phyloP scores from a whole-genome alignment of 805 yeast species.

The Candida peoriensis region DNA sequence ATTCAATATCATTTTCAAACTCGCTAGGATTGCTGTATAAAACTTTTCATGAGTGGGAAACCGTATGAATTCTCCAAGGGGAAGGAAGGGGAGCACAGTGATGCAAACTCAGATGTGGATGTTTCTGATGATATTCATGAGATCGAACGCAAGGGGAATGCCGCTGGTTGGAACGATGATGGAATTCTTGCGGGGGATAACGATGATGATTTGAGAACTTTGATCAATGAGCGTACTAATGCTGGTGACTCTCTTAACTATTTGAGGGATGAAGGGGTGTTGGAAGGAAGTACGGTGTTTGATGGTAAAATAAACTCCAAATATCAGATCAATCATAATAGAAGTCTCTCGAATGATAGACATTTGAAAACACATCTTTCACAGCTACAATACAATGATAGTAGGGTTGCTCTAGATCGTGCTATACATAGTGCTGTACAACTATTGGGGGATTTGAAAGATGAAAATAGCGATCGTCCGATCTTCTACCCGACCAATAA shows the following conservation, averaged over 20 bases:
- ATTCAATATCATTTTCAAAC: too few species aligned
- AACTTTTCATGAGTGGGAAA: too few species aligned
- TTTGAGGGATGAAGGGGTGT: slow-evolving; percentile 20
- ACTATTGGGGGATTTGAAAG: slow-evolving; percentile 43
- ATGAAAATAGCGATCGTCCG: slow-evolving; percentile 57
- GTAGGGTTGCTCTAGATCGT: slow-evolving; percentile 58
- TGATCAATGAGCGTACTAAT: slow-evolving; percentile 9
- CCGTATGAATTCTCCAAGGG: too few species aligned
- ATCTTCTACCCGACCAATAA: slow-evolving; percentile 53
- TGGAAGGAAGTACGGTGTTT: slow-evolving; percentile 23
- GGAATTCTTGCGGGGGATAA: slow-evolving; percentile 3
- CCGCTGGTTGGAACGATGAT: too few species aligned
- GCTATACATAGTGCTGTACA: slow-evolving; percentile 50
- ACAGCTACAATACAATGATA: slow-evolving; percentile 74
- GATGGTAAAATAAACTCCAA: slow-evolving; percentile 14
- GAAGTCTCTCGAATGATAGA: slow-evolving; percentile 26
- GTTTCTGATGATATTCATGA: background rate
- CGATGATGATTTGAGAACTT: slow-evolving; percentile 15
- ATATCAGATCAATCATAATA: slow-evolving; percentile 11
- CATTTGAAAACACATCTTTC: slow-evolving; percentile 52
- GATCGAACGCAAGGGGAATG: too few species aligned
- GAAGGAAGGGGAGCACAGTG: too few species aligned
- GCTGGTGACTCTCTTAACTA: slow-evolving; percentile 18
- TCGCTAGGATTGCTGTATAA: too few species aligned
- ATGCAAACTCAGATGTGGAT: too few species aligned